phyloP scores from a whole-genome alignment of 2,329 filamentous ascomycete species.

The Nothopassalora personata region DNA sequence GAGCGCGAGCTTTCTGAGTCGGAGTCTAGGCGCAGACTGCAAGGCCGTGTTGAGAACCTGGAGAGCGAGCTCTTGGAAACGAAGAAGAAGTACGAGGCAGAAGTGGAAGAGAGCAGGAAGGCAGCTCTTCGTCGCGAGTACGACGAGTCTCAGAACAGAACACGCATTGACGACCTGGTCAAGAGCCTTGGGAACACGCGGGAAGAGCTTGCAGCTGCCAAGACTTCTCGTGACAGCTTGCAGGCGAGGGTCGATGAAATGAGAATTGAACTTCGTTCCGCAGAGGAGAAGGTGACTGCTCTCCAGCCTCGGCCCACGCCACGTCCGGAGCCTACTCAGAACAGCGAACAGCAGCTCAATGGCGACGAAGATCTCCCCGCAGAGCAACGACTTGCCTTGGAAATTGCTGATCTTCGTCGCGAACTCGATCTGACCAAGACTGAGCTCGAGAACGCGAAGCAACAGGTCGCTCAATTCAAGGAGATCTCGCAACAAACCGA shows the following conservation, averaged over 20 bases:
- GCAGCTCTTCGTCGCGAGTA: constrained; percentile 79
- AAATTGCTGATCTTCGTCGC: constrained; percentile 80
- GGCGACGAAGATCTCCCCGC: constrained; percentile 53
- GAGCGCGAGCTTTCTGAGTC: constrained; percentile 82
- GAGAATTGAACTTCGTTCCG: constrained; percentile 77
- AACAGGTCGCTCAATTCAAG: constrained; percentile 81
- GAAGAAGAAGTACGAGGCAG: constrained; percentile 77
- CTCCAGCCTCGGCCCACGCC: constrained; percentile 74
- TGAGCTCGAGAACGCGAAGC: constrained; percentile 75
- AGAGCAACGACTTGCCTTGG: constrained; percentile 75
- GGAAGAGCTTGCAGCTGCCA: constrained; percentile 78
- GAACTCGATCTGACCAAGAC: constrained; percentile 75
- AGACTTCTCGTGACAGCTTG: constrained; percentile 83
- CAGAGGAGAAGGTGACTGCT: constrained; percentile 78
- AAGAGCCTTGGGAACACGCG: constrained; percentile 71
- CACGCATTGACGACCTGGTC: constrained; percentile 87
- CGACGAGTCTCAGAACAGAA: constrained; percentile 80
- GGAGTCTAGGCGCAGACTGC: constrained; percentile 73
- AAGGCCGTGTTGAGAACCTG: constrained; percentile 69
- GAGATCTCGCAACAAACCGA: constrained; percentile 81
- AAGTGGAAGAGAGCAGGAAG: constrained; percentile 80
- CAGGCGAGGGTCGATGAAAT: constrained; percentile 85
- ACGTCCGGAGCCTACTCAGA: constrained; percentile 40
- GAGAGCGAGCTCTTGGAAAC: constrained; percentile 72
- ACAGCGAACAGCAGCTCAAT: constrained; percentile 44